Base-by-base conservation (phyloP, 2,329 filamentous ascomycete species). In the Zasmidium cellare region DNA sequence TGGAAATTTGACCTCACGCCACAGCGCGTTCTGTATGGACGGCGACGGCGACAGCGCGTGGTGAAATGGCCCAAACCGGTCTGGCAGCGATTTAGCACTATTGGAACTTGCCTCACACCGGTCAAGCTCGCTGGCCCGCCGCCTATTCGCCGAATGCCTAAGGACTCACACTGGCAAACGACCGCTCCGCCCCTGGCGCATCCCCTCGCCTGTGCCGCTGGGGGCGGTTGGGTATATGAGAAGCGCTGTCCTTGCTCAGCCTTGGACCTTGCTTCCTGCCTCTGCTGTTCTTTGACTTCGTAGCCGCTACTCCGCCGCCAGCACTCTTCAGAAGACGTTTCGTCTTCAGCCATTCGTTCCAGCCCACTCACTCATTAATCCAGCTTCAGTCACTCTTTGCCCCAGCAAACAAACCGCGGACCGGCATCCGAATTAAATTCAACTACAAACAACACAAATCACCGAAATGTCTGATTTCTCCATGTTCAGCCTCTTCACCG, bases 401-500 rank as follows among this genome's bases (percentile, higher is more conserved):
- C 44, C 51, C 49, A 55, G 19, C 11, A 35, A 18, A 56, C 44
- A 50, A 31, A 9, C 35, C 14, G 49, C 46, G 22, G 46, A 44
- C 19, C 12, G 53, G 44, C 52, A 28, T 41, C 31, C 31, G 28
- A 44, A 50, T 20, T 45, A 44, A 47, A 23, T 48, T 25, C 49
- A 46, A 19, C 46, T 23, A 16, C 28, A 20, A 53, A 47, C 54
- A n/a, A 35, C 49, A 51, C 49, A 31, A 41, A 53, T 54, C 49
- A 48, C 53, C 57, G 64, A 25, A 9, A 60, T 58, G 55, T 63
- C 56, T 61, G 67, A 71, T 56, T 69, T 71, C 62, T 71, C 80
- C n/a, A 65, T 81, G 66, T 71, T 82, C 63, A 71, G 79, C 60
- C 72, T 85, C 66, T 79, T 82, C 65, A 73, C 85, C 49, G 77